Evolutionary conservation across 768 basidiomycete species (phyloP), one percentile per base, ranked within the genome.

Genomic region (Botryobasidium botryosum): DNA sequence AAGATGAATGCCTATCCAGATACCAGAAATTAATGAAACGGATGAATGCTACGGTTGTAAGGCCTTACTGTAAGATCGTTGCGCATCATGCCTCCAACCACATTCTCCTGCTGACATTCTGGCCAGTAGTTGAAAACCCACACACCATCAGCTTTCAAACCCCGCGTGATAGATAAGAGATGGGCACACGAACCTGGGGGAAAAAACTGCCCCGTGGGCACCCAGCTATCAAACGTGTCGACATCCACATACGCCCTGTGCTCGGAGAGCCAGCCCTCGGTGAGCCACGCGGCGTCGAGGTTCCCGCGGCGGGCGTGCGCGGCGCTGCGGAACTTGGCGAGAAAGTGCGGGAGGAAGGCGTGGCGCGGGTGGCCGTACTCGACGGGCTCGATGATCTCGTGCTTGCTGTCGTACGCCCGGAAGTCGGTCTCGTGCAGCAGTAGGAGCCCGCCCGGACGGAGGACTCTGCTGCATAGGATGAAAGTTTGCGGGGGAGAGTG

Each of bases 381-480:
- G 40, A 26, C 27, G 5, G 21, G 12, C 40, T 41, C 40, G 17
- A 41, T 26, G 32, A 77, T 58, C 31, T 3, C 63, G 65, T 18
- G 56, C 56, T 77, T 60, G 15, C 46, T 46, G 51, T 74, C 77
- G 51, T 80, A 75, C n/a, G 72, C 62, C 46, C 61, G 56, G 54
- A 79, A 84, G 42, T 79, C 78, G 53, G 73, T 79, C 61, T 86
- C 83, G 43, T 70, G 61, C 13, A 83, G 49, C 41, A 77, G 66
- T 46, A 81, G 56, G 25, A 85, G 64, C 25, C 83, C 83, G 21
- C 74, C 72, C 1, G 80, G 79, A 36, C 79, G 71, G 35, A 86
- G 66, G 38, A 77, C 70, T 44, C 68, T 20, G 46, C 13, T 15
- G 35, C 5, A 43, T 51, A 53, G 39, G 43, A 44, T 49, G 38